Evolutionary conservation across 2,329 filamentous ascomycete genomes (phyloP), one percentile per base, ranked within the genome.

Genomic region (Mycosphaerella sp.): DNA sequence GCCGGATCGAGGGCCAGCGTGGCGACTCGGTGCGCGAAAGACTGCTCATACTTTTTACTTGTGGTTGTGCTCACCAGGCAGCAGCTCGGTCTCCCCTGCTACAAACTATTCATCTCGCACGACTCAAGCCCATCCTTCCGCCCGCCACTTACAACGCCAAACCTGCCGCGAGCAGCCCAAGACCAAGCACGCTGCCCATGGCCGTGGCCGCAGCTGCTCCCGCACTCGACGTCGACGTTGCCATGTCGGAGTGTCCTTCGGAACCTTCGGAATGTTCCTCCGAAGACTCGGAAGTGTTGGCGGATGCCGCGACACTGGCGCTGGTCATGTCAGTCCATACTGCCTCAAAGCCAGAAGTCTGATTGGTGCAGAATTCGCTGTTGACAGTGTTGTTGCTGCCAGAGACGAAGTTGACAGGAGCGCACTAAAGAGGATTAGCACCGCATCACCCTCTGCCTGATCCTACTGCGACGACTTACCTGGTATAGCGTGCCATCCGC

Each of bases 401-500:
- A 2, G 55, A 45, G 34, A 62, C 60, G 42, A 66, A 66, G 43
- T 59, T 61, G 39, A 66, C 63, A 7, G 64, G 61, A 9, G 63
- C 63, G 44, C 64, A 66, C 63, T 66, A 37, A 9, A 25, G 37
- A 9, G 27, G 3, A 6, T 16, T 14, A 18, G 21, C 13, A 12
- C 18, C 18, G 32, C 49, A 25, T n/a, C 2, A 34, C 4, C 30
- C 13, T 34, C 30, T n/a, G 30, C 30, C 13, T 13, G 6, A 10
- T 12, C 13, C 13, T 12, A 3, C 28, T 6, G 28, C 28, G 6
- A 6, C 13, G 10, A 34, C 59, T 40, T 56, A 65, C 64, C 59
- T 66, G 64, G 44, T 66, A 66, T n/a, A 66, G 53, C 16, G 49
- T 53, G 12, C 64, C 64, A 43, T 66, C 64, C 2, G 52, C 52